Conservation (phyloP, 495 filamentous ascomycete species). For the Hypoxylon perforatum region DNA sequence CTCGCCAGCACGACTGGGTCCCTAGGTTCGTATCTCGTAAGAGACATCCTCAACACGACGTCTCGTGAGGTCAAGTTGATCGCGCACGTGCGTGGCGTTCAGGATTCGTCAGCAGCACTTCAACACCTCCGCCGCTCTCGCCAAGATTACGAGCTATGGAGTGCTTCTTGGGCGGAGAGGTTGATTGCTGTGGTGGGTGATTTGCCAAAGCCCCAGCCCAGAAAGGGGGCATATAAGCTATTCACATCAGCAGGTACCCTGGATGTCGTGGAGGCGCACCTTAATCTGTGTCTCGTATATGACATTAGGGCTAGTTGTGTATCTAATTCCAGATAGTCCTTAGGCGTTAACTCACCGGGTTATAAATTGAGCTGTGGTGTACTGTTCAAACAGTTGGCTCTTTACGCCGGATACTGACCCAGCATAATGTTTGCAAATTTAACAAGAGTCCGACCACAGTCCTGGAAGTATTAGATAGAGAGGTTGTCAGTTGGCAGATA, state of each 20-base stretch:
- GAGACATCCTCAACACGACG: conserved; percentile 73
- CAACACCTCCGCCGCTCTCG: conserved; percentile 64
- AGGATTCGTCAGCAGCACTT: conserved; percentile 61
- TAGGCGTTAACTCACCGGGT: conserved; percentile 12
- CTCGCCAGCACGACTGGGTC: conserved; percentile 94
- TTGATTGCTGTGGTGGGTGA: conserved; percentile 78
- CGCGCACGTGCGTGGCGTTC: conserved; percentile 75
- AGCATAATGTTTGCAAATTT: too few species aligned
- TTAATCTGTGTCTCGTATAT: background rate
- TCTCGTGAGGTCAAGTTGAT: conserved; percentile 73
- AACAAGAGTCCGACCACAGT: too few species aligned
- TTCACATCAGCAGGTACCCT: too few species aligned
- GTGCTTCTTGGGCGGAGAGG: conserved; percentile 70
- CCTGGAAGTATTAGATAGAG: too few species aligned
- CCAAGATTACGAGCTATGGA: conserved; percentile 84
- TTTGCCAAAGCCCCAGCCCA: conserved; percentile 75
- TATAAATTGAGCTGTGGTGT: too few species aligned
- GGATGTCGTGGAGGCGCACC: conserved; percentile 58
- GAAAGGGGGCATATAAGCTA: too few species aligned
- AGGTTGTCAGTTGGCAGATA: too few species aligned
- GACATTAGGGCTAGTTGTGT: background rate
- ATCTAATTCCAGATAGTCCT: background rate
- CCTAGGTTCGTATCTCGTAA: conserved; percentile 83
- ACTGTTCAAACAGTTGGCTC: background rate
- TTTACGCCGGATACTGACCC: too few species aligned